phyloP scores from a whole-genome alignment of 2,329 filamentous ascomycete genomes.

The Colletotrichum sp. region DNA sequence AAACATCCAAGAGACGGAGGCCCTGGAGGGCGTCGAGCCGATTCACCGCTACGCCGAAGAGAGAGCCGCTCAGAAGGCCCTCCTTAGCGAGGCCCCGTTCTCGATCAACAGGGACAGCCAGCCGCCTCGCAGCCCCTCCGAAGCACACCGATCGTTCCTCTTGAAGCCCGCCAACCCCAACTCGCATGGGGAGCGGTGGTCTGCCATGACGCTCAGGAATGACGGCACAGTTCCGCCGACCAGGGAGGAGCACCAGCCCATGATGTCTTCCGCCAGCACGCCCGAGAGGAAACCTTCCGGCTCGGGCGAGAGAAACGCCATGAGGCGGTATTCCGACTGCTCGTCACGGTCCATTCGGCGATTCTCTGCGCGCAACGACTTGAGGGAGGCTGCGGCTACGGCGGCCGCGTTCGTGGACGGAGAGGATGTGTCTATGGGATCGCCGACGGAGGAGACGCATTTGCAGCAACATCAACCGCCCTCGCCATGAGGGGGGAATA shows the following conservation, averaged over 20 bases:
- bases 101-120: background rate
- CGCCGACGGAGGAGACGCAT: constrained; percentile 7
- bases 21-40: background rate
- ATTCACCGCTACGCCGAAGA: constrained; percentile 11
- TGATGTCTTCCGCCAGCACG: background rate
- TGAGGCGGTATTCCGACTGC: constrained; percentile 13
- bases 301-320: background rate
- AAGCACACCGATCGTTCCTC: constrained; percentile 9
- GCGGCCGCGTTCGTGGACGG: constrained; percentile 11
- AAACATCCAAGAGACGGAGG: constrained; percentile 6
- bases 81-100: constrained; percentile 9
- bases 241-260: background rate
- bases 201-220: constrained; percentile 11
- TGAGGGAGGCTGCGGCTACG: constrained; percentile 13
- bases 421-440: background rate
- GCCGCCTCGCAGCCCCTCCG: background rate
- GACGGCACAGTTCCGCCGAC: background rate
- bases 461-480: background rate
- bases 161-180: constrained; percentile 12
- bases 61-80: background rate
- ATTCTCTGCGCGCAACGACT: constrained; percentile 14
- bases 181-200: constrained; percentile 5
- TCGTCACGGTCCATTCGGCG: constrained; percentile 9
- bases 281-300: constrained; percentile 1
- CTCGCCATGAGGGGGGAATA: background rate